Percentiles rank a stretch among this genome's conserved stretches.
phyloP scores from a whole-genome alignment of 805 yeast species.

The Priceomyces castillae region DNA sequence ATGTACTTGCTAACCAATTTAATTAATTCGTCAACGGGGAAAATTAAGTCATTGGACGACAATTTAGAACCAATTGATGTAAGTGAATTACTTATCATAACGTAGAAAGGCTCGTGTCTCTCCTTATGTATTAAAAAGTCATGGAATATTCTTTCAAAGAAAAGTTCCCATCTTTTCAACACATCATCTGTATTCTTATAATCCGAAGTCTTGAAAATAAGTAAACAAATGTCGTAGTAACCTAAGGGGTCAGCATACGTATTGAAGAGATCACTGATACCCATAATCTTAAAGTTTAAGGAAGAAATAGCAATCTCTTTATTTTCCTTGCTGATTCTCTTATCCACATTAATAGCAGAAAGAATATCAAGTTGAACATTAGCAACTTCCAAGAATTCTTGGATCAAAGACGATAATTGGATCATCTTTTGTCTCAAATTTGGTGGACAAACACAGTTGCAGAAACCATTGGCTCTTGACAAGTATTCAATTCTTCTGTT shows the following conservation, averaged over 20 bases:
- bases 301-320: slow-evolving; percentile 49
- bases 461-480: slow-evolving; percentile 90
- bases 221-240: slow-evolving; percentile 76
- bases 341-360: slow-evolving; percentile 48
- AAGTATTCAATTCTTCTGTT: slow-evolving; percentile 80
- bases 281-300: slow-evolving; percentile 62
- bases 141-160: slow-evolving; percentile 52
- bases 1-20: slow-evolving; percentile 62
- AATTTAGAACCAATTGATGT: slow-evolving; percentile 60
- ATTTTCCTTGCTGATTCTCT: slow-evolving; percentile 46
- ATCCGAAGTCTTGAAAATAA: slow-evolving; percentile 80
- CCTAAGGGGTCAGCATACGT: slow-evolving; percentile 85
- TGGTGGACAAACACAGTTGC: slow-evolving; percentile 81
- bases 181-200: slow-evolving; percentile 83
- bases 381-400: slow-evolving; percentile 83
- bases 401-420: slow-evolving; percentile 63
- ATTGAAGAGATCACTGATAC: slow-evolving; percentile 79
- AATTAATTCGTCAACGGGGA: slow-evolving; percentile 72
- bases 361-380: slow-evolving; percentile 73
- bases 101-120: slow-evolving; percentile 35
- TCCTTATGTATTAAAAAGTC: slow-evolving; percentile 22
- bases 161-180: slow-evolving; percentile 72
- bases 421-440: slow-evolving; percentile 73
- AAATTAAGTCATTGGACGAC: slow-evolving; percentile 68
- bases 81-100: slow-evolving; percentile 38